Base-by-base conservation (phyloP, 2,329 filamentous ascomycete species). In the Penicillium sp. region DNA sequence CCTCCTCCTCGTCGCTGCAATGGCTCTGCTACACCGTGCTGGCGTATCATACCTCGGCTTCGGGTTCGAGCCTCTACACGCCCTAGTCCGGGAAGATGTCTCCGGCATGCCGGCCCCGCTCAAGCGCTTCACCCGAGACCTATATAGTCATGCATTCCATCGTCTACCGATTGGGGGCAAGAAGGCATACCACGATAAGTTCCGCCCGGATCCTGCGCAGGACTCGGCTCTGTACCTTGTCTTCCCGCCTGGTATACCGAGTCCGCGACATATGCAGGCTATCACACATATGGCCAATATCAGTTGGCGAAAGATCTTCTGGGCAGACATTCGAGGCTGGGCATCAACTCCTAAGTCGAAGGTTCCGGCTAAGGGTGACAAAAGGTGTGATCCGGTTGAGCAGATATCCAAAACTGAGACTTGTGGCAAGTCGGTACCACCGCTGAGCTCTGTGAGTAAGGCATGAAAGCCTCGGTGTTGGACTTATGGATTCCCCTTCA, bases 201-300 rank as follows among this genome's bases (percentile, higher is more conserved):
- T 70, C 47, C 59, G 59, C 1, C 69, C 71, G 0, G 70, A 73
- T 36, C 44, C 60, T 2, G 35, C 31, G 0, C 61, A 68, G 31
- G 66, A 67, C 9, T 62, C 65, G 0, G 60, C 57, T 0, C 52
- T 74, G 5, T 68, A 68, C 46, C 41, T 73, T 31, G 57, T 73
- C 9, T 73, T 72, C 40, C 68, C 69, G 4, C 52, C 59, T 2
- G 64, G 63, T 2, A 37, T 66, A 4, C 67, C 69, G 0, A 59
- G 65, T 4, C 55, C 62, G 2, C 55, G 64, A 14, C 60, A 69
- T 31, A 56, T 69, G 28, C 27, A 67, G 10, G 67, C 68, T 1
- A 65, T 72, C 46, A 52, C 65, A 12, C 71, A 73, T 52, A 64
- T 71, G 54, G 68, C 69, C 1, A 72, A 73, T 55, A 68, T 73